Percentiles rank a stretch among this genome's conserved stretches.
Conservation (phyloP, 179 eudicot genomes). For the Silene noctiflora region DNA sequence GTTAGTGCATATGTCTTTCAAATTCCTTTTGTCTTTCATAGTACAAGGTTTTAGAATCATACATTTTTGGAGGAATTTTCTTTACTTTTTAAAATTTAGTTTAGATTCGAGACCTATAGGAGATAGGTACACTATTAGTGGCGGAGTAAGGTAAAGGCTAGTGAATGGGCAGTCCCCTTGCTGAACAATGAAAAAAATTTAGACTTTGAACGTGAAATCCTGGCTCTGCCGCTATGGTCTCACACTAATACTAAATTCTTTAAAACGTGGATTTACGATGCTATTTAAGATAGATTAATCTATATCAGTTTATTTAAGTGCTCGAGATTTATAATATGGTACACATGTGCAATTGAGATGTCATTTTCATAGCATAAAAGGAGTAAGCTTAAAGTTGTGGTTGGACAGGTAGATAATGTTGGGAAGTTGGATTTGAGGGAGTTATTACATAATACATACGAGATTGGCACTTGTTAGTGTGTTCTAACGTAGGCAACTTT, state of each 20-base stretch:
- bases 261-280: too few species aligned
- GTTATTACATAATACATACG: neutral
- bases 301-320: neutral
- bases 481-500: constrained; percentile 19
- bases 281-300: too few species aligned
- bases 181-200: too few species aligned
- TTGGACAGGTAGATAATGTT: constrained; percentile 4
- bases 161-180: too few species aligned
- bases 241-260: too few species aligned
- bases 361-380: constrained; percentile 9
- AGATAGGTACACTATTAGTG: too few species aligned
- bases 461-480: neutral
- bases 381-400: constrained; percentile 2
- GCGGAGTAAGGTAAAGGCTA: too few species aligned
- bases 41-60: neutral
- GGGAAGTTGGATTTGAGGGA: constrained; percentile 2
- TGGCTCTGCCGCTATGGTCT: too few species aligned
- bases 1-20: neutral
- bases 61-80: neutral
- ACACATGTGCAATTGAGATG: neutral
- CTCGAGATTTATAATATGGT: too few species aligned
- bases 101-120: neutral
- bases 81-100: too few species aligned
- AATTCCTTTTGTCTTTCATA: constrained; percentile 12
- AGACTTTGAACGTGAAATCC: too few species aligned